Evolutionary conservation across 2,329 filamentous ascomycete genomes (phyloP).

Genomic region (Diplodia scrobiculata): DNA sequence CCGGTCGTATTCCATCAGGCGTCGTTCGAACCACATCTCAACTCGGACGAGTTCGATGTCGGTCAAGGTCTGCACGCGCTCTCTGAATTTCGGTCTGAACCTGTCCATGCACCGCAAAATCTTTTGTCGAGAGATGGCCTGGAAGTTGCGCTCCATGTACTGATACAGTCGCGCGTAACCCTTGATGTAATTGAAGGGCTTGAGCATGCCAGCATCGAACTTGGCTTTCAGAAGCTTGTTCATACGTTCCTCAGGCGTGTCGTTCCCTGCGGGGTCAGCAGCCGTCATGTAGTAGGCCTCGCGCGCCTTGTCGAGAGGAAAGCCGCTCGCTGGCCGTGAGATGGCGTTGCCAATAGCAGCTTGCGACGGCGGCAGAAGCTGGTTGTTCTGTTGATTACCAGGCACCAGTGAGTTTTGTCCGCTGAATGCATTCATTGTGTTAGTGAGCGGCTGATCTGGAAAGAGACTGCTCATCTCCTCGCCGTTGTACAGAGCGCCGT

Average conservation of each 20-base stretch:
- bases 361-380: conserved; percentile 48
- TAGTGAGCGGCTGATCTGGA: conserved; percentile 59
- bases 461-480: conserved; percentile 53
- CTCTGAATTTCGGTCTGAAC: conserved; percentile 92
- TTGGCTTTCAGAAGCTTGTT: conserved; percentile 91
- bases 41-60: conserved; percentile 93
- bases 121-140: conserved; percentile 79
- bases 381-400: conserved; percentile 50
- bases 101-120: conserved; percentile 88
- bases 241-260: conserved; percentile 91
- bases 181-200: conserved; percentile 98
- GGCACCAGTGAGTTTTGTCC: conserved; percentile 39
- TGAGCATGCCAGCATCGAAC: conserved; percentile 90
- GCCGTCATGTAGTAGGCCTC: conserved; percentile 95
- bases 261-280: conserved; percentile 85
- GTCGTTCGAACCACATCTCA: conserved; percentile 99
- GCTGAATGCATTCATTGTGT: conserved; percentile 47
- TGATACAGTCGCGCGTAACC: conserved; percentile 86
- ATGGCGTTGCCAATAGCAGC: conserved; percentile 57
- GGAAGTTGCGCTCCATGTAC: conserved; percentile 89
- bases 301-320: conserved; percentile 69
- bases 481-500: conserved; percentile 49
- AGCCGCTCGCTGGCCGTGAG: conserved; percentile 62
- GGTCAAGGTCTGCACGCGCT: conserved; percentile 87
- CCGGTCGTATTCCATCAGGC: conserved; percentile 95